These are phyloP conservation scores for Cladorrhinum sp. DNA, from an alignment of 2,329 filamentous ascomycete genomes.

Conservation along the genomic window DNA sequence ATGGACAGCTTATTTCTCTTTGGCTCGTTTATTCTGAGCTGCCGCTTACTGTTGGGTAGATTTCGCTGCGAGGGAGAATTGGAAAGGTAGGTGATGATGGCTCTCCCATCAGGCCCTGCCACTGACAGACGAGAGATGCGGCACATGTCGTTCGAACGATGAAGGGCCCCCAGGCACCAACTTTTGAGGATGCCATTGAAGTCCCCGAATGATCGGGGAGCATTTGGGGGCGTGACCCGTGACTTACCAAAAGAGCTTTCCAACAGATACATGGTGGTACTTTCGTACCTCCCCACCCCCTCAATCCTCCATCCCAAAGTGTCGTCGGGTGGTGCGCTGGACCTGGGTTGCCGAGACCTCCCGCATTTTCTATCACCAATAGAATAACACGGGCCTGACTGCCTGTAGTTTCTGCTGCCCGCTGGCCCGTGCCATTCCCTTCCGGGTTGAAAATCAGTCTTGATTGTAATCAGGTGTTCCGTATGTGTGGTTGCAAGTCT, in stretches of 20 bases:
- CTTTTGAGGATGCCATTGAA: neutral
- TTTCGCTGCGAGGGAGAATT: neutral
- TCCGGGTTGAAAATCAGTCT: neutral
- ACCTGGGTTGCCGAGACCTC: neutral
- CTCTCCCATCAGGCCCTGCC: neutral
- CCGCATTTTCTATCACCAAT: neutral
- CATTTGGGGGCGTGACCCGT: constrained; percentile 3
- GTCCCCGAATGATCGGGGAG: constrained; percentile 1
- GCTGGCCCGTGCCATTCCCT: neutral
- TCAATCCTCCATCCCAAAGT: neutral
- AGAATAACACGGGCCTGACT: neutral
- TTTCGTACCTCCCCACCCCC: neutral
- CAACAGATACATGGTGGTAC: constrained; percentile 6
- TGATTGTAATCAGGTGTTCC: neutral
- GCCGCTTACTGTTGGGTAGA: too few relatives aligned
- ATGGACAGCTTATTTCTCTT: neutral
- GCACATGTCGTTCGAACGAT: neutral
- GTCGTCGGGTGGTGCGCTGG: neutral
- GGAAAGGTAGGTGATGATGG: neutral
- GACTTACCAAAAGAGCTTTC: neutral
- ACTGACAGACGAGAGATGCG: constrained; percentile 1
- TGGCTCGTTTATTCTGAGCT: neutral
- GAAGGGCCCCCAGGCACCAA: constrained; percentile 3
- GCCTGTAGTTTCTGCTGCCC: neutral
- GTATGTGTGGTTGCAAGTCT: neutral